Percentiles rank a stretch among this genome's conserved stretches.
phyloP scores from a whole-genome alignment of 1,139 yeast species.

The Blastobotrys malaysiensis region DNA sequence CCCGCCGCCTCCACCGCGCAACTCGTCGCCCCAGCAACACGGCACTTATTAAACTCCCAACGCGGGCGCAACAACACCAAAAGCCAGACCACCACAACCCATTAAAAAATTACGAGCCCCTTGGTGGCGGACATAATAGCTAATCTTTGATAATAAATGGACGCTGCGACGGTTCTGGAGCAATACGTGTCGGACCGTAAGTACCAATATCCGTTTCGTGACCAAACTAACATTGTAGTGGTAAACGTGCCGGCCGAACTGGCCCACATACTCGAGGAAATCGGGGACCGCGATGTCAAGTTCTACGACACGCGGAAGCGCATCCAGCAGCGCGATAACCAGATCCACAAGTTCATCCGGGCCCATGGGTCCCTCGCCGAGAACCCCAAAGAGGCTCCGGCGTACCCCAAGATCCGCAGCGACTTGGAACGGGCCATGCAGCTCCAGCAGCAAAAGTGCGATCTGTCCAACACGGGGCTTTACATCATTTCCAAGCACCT shows the following conservation, averaged over 20 bases:
- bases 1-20: background rate
- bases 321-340: constrained; percentile 66
- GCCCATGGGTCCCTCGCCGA: constrained; percentile 77
- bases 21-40: background rate
- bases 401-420: constrained; percentile 61
- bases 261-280: constrained; percentile 72
- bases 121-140: too few relatives aligned
- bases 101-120: background rate
- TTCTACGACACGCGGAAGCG: constrained; percentile 63
- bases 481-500: constrained; percentile 72
- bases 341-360: constrained; percentile 74
- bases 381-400: constrained; percentile 74
- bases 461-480: constrained; percentile 77
- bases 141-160: constrained; percentile 46
- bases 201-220: constrained; percentile 11
- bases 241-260: constrained; percentile 89
- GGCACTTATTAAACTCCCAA: background rate
- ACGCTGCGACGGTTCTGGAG: constrained; percentile 69
- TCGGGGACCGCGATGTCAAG: constrained; percentile 63
- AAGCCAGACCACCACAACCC: background rate
- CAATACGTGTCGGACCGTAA: constrained; percentile 60
- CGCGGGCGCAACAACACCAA: background rate
- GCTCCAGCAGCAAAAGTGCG: constrained; percentile 71
- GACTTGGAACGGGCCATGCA: constrained; percentile 57
- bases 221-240: constrained; percentile 28